These are phyloP conservation scores for Scutellospora calospora DNA, from an alignment of 371 early-diverging fungal species.

Conservation along the genomic window DNA sequence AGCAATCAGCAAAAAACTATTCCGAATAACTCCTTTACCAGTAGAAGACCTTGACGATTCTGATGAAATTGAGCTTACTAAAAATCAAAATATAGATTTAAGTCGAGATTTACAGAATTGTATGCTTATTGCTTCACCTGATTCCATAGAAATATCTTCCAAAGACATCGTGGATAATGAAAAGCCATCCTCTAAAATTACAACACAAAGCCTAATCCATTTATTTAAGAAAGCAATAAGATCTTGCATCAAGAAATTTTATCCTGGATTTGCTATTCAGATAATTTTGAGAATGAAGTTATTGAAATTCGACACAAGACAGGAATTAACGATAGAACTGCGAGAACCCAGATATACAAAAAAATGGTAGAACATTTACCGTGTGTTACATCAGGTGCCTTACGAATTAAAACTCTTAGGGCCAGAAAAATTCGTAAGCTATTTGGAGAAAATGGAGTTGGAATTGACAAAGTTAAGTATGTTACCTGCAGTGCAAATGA, in stretches of 20 bases:
- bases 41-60: conserved; percentile 13
- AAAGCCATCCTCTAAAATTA: background rate
- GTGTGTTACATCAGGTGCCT: background rate
- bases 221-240: conserved; percentile 13
- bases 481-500: too few relatives aligned
- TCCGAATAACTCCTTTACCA: too few relatives aligned
- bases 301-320: background rate
- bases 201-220: conserved; percentile 21
- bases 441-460: conserved; percentile 24
- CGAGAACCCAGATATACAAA: conserved; percentile 24
- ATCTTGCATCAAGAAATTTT: background rate
- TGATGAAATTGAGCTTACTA: conserved; percentile 37
- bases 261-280: conserved; percentile 16
- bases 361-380: background rate
- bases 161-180: too few relatives aligned
- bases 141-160: too few relatives aligned
- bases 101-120: too few relatives aligned
- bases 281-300: conserved; percentile 18
- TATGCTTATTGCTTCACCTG: too few relatives aligned
- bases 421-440: conserved; percentile 12
- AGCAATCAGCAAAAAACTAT: too few relatives aligned
- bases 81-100: conserved; percentile 31
- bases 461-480: too few relatives aligned
- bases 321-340: conserved; percentile 28
- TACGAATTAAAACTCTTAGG: too few relatives aligned